Base-by-base conservation (phyloP, 2,329 filamentous ascomycete species). In the Aureobasidium vineae region DNA sequence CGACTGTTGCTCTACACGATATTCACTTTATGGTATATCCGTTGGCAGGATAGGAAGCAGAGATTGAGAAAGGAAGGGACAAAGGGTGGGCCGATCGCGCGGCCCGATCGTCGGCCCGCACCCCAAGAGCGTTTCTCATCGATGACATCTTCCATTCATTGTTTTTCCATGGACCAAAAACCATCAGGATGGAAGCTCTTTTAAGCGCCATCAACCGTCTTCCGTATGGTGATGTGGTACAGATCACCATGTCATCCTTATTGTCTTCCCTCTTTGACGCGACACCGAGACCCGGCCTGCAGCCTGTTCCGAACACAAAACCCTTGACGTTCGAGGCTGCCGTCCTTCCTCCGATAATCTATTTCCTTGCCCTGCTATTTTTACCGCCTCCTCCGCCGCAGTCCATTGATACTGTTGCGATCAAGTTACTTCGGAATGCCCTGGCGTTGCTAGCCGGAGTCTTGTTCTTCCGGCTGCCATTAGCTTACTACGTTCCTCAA, bases 401-500 rank as follows among this genome's bases (percentile, higher is more conserved):
- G n/a, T 68, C 70, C 2, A 70, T 78, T 16, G 72, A 77, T 16
- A 73, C 72, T 0, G 49, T 70, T 2, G 67, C 72, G 6, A 67
- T 77, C 31, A 73, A 72, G 41, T 31, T 73, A 11, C 68, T 79
- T n/a, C 75, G 78, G 2, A 79, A 77, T 56, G 60, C 70, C 1
- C 74, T 80, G 40, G 79, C 79, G 1, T 64, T 77, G 3, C 57
- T 72, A 15, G 75, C 79, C 2, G 77, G 75, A 0, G 68, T 76
- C 23, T 73, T 80, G 11, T 80, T 80, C 71, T 75, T 80, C 57
- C 74, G 78, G 6, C 69, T 81, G 16, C 78, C 79, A 16, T 72
- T 80, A 5, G 73, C 72, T 4, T 80, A 80, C 56, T 75, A 80
- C 70, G 76, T 80, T 5, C 77, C 79, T 5, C 79, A 78, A 67